phyloP scores from a whole-genome alignment of 441 rosid genomes.

The Gossypium trilobum region DNA sequence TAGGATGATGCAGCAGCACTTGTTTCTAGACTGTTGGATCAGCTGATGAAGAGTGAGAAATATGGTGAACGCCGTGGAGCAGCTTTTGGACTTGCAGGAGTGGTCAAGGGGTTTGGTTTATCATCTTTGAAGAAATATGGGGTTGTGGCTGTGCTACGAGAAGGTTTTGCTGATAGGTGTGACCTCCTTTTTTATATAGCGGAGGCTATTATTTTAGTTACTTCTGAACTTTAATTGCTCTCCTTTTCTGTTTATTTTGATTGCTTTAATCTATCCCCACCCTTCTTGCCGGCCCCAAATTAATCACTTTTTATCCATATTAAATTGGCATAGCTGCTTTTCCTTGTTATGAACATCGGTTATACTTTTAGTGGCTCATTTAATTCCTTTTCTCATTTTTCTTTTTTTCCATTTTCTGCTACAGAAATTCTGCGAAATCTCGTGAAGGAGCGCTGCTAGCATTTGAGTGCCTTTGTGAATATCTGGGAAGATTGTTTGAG shows the following conservation, averaged over 20 bases:
- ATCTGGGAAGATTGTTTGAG: slow-evolving; percentile 87
- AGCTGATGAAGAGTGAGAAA: slow-evolving; percentile 83
- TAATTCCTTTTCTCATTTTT: neutral
- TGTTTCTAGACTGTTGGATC: slow-evolving; percentile 70
- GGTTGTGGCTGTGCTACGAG: slow-evolving; percentile 50
- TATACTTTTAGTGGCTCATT: neutral
- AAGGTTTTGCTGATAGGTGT: slow-evolving; percentile 79
- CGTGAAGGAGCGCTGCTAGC: slow-evolving; percentile 98
- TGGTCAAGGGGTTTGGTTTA: slow-evolving; percentile 87
- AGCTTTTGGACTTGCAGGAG: slow-evolving; percentile 98
- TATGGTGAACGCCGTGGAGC: slow-evolving; percentile 99
- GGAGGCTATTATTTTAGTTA: neutral
- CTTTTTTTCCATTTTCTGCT: slow-evolving; percentile 19
- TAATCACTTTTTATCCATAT: neutral
- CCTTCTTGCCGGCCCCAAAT: neutral
- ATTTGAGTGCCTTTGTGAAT: slow-evolving; percentile 97
- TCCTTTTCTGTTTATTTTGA: neutral
- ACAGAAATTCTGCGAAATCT: slow-evolving; percentile 77
- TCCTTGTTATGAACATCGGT: neutral
- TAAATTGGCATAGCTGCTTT: neutral
- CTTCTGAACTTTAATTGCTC: neutral
- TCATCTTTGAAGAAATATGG: slow-evolving; percentile 79
- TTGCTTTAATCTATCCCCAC: neutral
- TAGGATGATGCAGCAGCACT: slow-evolving; percentile 78
- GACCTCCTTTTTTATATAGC: neutral